phyloP scores from a whole-genome alignment of 768 basidiomycete genomes.

The Panus rudis region DNA sequence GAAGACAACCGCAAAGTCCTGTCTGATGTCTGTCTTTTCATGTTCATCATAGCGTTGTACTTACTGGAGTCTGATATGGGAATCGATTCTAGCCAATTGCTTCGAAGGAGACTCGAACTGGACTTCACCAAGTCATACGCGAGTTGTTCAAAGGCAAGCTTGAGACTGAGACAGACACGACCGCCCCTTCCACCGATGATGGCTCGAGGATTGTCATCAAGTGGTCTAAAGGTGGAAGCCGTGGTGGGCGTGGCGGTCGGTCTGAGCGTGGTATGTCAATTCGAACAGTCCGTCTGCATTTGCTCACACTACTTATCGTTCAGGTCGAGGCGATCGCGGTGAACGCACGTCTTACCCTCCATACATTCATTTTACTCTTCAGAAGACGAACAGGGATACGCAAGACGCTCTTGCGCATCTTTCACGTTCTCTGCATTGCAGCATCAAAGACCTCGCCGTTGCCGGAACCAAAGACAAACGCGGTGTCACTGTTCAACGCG shows the following conservation, averaged over 20 bases:
- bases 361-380: conserved; percentile 93
- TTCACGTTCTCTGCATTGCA: conserved; percentile 69
- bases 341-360: conserved; percentile 67
- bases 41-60: conserved; percentile 11
- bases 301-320: neutral
- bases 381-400: conserved; percentile 96
- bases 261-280: conserved; percentile 23
- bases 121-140: conserved; percentile 75
- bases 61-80: conserved; percentile 1
- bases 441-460: conserved; percentile 75
- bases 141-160: conserved; percentile 78
- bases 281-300: neutral
- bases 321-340: conserved; percentile 32
- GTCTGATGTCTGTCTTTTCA: conserved; percentile 59
- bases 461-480: conserved; percentile 99
- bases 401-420: conserved; percentile 87
- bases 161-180: conserved; percentile 70
- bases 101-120: conserved; percentile 74
- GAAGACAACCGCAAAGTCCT: conserved; percentile 71
- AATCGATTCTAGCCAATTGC: conserved; percentile 60
- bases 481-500: conserved; percentile 91
- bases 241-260: conserved; percentile 40
- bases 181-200: conserved; percentile 43
- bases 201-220: conserved; percentile 76
- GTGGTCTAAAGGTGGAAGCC: conserved; percentile 55